Evolutionary conservation across 768 basidiomycete genomes (phyloP).

Genomic region (Lepiota brunneoincarnata): DNA sequence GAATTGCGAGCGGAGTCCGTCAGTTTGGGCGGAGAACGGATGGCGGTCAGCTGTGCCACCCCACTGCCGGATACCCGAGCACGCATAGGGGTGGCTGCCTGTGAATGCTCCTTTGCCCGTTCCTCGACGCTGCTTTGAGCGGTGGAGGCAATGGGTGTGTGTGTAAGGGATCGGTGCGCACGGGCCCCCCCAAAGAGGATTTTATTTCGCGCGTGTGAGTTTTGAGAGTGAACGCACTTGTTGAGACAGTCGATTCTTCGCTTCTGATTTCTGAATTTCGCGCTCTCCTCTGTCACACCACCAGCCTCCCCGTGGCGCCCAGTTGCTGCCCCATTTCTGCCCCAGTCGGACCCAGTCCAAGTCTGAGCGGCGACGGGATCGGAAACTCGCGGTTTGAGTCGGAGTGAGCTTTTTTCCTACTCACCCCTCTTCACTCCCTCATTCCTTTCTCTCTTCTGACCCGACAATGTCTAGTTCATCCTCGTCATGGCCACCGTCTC

Average conservation of each 20-base stretch:
- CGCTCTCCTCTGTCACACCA: not conserved
- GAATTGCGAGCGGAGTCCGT: slow-evolving; percentile 10
- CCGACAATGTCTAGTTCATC: slow-evolving; percentile 12
- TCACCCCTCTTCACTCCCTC: slow-evolving; percentile 19
- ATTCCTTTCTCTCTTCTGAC: slow-evolving; percentile 9
- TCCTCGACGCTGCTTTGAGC: not conserved
- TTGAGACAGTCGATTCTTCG: slow-evolving; percentile 1
- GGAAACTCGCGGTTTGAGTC: slow-evolving; percentile 39
- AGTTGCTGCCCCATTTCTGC: not conserved
- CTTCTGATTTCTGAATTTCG: not conserved
- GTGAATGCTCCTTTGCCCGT: not conserved
- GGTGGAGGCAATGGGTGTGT: not conserved
- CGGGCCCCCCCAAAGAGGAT: slow-evolving; percentile 2
- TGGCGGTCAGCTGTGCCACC: not conserved
- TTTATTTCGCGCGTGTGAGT: slow-evolving; percentile 7
- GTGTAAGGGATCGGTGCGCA: not conserved
- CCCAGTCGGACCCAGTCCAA: slow-evolving; percentile 15
- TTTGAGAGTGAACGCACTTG: too few species aligned
- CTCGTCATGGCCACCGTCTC: slow-evolving; percentile 23
- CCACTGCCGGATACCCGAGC: not conserved
- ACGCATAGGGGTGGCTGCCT: not conserved
- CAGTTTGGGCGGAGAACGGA: slow-evolving; percentile 13
- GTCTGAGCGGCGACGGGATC: slow-evolving; percentile 41
- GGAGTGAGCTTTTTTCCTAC: slow-evolving; percentile 43
- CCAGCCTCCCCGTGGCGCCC: not conserved